Evolutionary conservation across 2,329 filamentous ascomycete species (phyloP), one percentile per base, ranked within the genome.

Genomic region (Amesomyces nigricolor): DNA sequence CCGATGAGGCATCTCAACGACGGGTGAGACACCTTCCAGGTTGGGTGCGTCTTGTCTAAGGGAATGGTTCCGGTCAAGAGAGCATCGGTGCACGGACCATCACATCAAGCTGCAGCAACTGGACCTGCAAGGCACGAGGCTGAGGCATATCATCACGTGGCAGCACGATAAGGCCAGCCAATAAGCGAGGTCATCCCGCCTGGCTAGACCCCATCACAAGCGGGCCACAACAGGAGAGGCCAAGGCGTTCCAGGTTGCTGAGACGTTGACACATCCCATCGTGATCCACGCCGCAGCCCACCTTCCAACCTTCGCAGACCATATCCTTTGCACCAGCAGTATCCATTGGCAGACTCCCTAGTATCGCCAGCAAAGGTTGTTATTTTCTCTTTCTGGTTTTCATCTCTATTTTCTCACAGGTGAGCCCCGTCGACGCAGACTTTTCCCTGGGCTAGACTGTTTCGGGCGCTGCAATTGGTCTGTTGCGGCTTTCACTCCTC

Each of bases 321-420:
- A 58, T 63, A 67, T 67, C 59, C 54, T 67, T 69, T 46, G 45
- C 61, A 53, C 57, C 57, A 40, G 38, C 56, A 68, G 58, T 65
- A 68, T 68, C 57, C 62, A 66, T 69, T 67, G 61, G 59, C 47
- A 57, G 55, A 55, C 58, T 30, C 59, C 42, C 53, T 52, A 61
- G 48, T 56, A 64, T 62, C 58, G 53, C 56, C 58, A 49, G 47
- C n/a, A 60, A 52, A 58, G 51, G 48, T 58, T 56, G 51, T 55
- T 38, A 47, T 62, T 53, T 54, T 30, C 54, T 57, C 47, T 48
- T 58, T 56, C 59, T 60, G 8, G 4, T 35, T 13, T 35, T 7
- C 32, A 10, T 35, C 9, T 35, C 32, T 13, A 35, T 13, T 35
- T 54, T 40, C 42, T 13, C 53, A 47, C 51, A 58, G 48, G 59